Evolutionary conservation across 2,329 filamentous ascomycete genomes (phyloP).

Genomic region (Colletotrichum paranaense): DNA sequence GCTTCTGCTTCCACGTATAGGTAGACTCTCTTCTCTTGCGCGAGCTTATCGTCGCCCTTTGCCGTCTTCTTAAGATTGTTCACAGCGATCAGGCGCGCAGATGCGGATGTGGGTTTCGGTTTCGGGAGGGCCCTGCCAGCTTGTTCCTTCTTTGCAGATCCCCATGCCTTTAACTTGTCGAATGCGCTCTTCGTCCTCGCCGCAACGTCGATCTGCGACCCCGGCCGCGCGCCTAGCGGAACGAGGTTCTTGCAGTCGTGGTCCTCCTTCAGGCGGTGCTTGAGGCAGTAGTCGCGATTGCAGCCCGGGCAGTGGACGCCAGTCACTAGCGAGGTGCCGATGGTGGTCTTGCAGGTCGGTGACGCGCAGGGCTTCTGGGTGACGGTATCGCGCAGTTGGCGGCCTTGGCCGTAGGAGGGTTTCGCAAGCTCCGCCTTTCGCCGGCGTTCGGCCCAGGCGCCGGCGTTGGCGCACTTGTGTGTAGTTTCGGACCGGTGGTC

Average conservation of each 20-base stretch:
- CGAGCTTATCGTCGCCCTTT: constrained; percentile 88
- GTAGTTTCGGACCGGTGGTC: constrained; percentile 90
- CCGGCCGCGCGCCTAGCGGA: constrained; percentile 63
- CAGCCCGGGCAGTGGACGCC: constrained; percentile 79
- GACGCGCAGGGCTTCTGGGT: constrained; percentile 76
- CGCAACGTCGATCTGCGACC: constrained; percentile 58
- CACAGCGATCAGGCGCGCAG: constrained; percentile 75
- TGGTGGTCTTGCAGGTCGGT: constrained; percentile 74
- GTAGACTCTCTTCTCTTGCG: constrained; percentile 88
- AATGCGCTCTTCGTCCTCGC: constrained; percentile 81
- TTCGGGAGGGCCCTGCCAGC: constrained; percentile 70
- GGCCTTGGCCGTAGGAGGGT: constrained; percentile 65
- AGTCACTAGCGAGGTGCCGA: constrained; percentile 75
- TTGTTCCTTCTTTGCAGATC: constrained; percentile 75
- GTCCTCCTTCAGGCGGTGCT: constrained; percentile 81
- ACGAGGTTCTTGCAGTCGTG: constrained; percentile 85
- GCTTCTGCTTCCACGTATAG: constrained; percentile 91
- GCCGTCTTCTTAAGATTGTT: constrained; percentile 86
- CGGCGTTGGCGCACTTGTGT: constrained; percentile 74
- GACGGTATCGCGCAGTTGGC: constrained; percentile 64
- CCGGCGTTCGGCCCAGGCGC: constrained; percentile 71
- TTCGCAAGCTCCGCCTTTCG: constrained; percentile 65
- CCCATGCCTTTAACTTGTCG: constrained; percentile 83
- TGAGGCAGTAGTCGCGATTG: constrained; percentile 80
- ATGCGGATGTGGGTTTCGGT: constrained; percentile 70